These are phyloP conservation scores for Aspergillus ibericus DNA, from an alignment of 2,329 filamentous ascomycete genomes.

Conservation along the genomic window DNA sequence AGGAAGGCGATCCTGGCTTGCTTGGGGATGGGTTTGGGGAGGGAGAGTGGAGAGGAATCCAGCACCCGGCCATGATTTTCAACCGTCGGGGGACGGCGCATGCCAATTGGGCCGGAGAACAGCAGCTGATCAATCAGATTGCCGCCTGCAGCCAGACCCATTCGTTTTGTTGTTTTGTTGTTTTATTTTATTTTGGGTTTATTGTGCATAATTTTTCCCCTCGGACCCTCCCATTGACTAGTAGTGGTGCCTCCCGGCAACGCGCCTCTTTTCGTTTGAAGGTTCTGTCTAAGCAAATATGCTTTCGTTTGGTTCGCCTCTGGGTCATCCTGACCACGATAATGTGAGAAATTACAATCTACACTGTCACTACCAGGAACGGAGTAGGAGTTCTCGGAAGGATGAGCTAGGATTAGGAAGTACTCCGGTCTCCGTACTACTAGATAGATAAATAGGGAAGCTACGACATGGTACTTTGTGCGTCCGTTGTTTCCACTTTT, in stretches of 20 bases:
- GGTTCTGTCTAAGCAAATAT: background rate
- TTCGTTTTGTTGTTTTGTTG: background rate
- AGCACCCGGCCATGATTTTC: slow-evolving; percentile 8
- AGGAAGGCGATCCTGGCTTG: background rate
- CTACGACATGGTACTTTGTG: no score
- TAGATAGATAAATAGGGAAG: no score
- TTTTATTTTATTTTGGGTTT: background rate
- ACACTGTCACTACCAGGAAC: background rate
- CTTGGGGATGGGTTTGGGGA: background rate
- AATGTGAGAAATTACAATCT: background rate
- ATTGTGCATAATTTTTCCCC: background rate
- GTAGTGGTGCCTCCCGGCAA: background rate
- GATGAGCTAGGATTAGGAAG: no score
- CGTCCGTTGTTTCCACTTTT: background rate
- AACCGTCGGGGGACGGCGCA: slow-evolving; percentile 6
- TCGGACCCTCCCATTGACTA: background rate
- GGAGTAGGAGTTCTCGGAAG: background rate
- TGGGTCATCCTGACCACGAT: background rate
- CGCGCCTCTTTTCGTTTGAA: background rate
- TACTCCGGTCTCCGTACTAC: no score
- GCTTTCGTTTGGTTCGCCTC: background rate
- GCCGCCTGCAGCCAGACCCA: background rate
- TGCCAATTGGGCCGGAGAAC: slow-evolving; percentile 9
- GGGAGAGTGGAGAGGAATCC: background rate
- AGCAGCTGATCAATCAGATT: slow-evolving; percentile 12